Conservation (phyloP, 225 moss, liverwort and hornwort species). For the Thuidium tamariscinum region DNA sequence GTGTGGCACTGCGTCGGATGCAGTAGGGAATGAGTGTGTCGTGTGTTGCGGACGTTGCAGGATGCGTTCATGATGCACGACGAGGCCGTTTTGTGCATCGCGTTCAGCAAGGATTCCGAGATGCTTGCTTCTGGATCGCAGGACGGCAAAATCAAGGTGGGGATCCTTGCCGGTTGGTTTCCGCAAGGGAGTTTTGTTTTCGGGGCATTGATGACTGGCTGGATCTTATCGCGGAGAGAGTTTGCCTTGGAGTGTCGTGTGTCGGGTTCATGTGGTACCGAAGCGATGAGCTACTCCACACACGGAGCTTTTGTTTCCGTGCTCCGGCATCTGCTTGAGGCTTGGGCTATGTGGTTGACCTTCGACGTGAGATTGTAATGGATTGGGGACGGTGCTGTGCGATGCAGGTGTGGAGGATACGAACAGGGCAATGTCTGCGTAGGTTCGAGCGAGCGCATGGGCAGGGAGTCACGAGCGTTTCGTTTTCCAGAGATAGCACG, state of each 20-base stretch:
- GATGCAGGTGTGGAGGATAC: slow-evolving; percentile 88
- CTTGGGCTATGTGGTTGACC: not conserved
- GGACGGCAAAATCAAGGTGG: slow-evolving; percentile 99
- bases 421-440: slow-evolving; percentile 93
- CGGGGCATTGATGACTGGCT: not conserved
- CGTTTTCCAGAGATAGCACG: slow-evolving; percentile 87
- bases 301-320: not conserved
- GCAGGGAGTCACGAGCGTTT: slow-evolving; percentile 88
- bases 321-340: not conserved
- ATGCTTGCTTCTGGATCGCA: slow-evolving; percentile 99
- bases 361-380: not conserved
- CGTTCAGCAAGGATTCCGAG: slow-evolving; percentile 95
- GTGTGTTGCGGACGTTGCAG: slow-evolving; percentile 26
- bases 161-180: not conserved
- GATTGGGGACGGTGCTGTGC: not conserved
- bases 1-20: not conserved
- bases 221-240: not conserved
- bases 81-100: slow-evolving; percentile 86
- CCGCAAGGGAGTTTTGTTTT: not conserved
- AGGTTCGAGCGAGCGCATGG: slow-evolving; percentile 92
- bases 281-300: not conserved
- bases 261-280: not conserved
- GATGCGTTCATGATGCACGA: slow-evolving; percentile 99
- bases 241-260: not conserved
- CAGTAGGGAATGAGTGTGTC: not conserved